A percentile compares a stretch with the other conserved stretches of the same genome.
Evolutionary conservation across 306 rosid species (phyloP).

Genomic region (Benincasa hispida): DNA sequence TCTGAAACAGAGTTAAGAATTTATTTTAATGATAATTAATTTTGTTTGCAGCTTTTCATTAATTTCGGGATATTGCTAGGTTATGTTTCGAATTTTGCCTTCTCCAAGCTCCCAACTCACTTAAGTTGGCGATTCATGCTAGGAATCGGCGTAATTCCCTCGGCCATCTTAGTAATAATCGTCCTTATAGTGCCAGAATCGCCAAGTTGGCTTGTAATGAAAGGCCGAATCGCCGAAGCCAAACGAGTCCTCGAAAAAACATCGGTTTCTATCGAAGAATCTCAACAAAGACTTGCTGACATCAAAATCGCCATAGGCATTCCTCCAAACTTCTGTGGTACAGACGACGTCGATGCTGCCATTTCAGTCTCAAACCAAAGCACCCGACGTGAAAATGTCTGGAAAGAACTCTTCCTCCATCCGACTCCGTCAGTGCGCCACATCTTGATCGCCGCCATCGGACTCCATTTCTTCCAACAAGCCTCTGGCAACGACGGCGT

Average conservation of each 20-base stretch:
- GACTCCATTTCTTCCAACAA: constrained; percentile 26
- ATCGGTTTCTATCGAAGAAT: constrained; percentile 51
- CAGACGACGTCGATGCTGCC: constrained; percentile 21
- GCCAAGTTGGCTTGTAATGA: constrained; percentile 82
- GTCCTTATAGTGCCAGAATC: constrained; percentile 80
- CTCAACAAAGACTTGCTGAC: constrained; percentile 37
- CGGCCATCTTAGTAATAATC: constrained; percentile 24
- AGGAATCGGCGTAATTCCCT: constrained; percentile 51
- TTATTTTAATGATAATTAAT: too few relatives aligned
- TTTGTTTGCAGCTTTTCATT: background rate
- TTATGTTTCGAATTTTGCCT: background rate
- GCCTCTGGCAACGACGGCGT: constrained; percentile 57
- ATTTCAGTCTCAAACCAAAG: constrained; percentile 17
- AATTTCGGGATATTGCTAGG: background rate
- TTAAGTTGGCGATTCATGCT: constrained; percentile 79
- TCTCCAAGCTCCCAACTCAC: background rate
- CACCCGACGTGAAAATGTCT: constrained; percentile 38
- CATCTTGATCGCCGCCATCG: constrained; percentile 33
- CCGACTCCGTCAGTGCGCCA: constrained; percentile 65
- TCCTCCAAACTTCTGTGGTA: constrained; percentile 15
- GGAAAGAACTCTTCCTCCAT: constrained; percentile 50
- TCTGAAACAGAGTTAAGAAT: too few relatives aligned
- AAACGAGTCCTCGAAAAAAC: constrained; percentile 46
- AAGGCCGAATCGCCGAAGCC: constrained; percentile 62
- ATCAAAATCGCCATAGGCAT: constrained; percentile 66